Conservation (phyloP, 495 filamentous ascomycete species). For the Glonium stellatum region DNA sequence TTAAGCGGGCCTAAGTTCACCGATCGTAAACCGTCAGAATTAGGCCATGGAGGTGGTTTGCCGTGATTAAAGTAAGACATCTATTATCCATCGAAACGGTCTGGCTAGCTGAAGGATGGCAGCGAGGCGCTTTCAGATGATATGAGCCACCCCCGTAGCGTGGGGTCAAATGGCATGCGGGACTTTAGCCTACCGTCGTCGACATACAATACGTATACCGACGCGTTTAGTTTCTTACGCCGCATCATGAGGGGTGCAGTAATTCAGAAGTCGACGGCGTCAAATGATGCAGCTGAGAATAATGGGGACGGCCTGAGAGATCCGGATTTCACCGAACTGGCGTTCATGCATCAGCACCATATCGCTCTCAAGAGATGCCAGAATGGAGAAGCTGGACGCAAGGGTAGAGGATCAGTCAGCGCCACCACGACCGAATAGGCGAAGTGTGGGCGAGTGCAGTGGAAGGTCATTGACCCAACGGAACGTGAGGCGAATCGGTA, state of each 20-base stretch:
- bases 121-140: not conserved
- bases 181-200: not conserved
- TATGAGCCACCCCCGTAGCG: not conserved
- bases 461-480: constrained; percentile 16
- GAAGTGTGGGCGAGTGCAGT: constrained; percentile 18
- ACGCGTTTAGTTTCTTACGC: not conserved
- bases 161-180: not conserved
- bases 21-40: not conserved
- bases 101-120: not conserved
- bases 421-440: constrained; percentile 1
- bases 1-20: not conserved
- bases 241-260: not conserved
- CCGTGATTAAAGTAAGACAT: not conserved
- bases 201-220: not conserved
- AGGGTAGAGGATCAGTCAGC: constrained; percentile 21
- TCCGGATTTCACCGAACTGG: constrained; percentile 11
- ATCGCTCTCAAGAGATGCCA: constrained; percentile 5
- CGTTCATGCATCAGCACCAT: constrained; percentile 20
- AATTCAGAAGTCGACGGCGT: not conserved
- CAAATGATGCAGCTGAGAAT: not conserved
- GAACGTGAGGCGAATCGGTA: constrained; percentile 12
- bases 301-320: not conserved
- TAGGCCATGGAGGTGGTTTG: not conserved
- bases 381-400: not conserved
- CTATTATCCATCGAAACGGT: not conserved